Conservation (phyloP, 2,329 filamentous ascomycete species). For the Penicillium sp. region DNA sequence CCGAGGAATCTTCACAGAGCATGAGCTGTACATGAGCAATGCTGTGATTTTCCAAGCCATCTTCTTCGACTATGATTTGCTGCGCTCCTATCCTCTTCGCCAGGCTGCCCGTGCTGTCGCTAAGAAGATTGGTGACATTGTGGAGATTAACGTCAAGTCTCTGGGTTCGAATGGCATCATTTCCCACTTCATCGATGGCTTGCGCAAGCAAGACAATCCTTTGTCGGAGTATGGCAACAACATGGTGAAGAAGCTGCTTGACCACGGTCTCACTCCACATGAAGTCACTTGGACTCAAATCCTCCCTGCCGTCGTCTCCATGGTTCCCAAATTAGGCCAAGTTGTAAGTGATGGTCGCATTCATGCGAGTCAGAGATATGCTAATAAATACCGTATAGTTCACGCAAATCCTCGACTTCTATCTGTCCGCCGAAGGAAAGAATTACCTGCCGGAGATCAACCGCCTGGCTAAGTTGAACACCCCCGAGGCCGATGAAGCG, state of each 20-base stretch:
- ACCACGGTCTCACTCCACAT: constrained; percentile 57
- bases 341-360: constrained; percentile 47
- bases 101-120: constrained; percentile 56
- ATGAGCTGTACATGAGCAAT: constrained; percentile 58
- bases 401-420: constrained; percentile 69
- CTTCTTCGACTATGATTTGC: constrained; percentile 63
- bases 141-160: constrained; percentile 64
- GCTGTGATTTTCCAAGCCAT: constrained; percentile 63
- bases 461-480: constrained; percentile 53
- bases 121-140: constrained; percentile 55
- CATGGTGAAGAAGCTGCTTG: constrained; percentile 62
- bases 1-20: constrained; percentile 52
- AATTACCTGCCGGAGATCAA: constrained; percentile 59
- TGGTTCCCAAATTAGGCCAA: constrained; percentile 68
- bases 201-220: constrained; percentile 50
- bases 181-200: constrained; percentile 47
- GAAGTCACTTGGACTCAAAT: constrained; percentile 71
- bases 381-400: constrained; percentile 46
- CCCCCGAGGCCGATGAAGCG: constrained; percentile 56
- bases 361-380: constrained; percentile 16
- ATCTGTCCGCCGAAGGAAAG: constrained; percentile 56
- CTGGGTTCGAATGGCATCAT: constrained; percentile 55
- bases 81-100: constrained; percentile 62
- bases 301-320: constrained; percentile 61
- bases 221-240: constrained; percentile 62